phyloP scores from a whole-genome alignment of 2,329 filamentous ascomycete genomes.

The Pyrenophora graminea region DNA sequence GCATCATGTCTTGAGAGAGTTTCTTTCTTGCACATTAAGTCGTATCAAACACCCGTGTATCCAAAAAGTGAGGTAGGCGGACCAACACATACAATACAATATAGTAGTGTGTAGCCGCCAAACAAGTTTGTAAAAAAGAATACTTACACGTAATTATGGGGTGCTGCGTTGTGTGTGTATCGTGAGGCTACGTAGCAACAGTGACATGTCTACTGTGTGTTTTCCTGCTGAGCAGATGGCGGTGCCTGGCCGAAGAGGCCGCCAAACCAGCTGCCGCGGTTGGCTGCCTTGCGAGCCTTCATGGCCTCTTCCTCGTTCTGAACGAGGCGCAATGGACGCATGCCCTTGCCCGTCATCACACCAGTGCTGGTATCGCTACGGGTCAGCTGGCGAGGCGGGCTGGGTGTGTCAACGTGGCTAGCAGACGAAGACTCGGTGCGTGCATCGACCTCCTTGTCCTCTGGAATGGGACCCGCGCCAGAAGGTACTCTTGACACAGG shows the following conservation, averaged over 20 bases:
- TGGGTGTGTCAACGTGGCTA: slow-evolving; percentile 43
- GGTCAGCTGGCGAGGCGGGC: slow-evolving; percentile 63
- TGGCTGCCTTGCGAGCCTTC: slow-evolving; percentile 49
- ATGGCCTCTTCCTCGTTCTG: slow-evolving; percentile 63
- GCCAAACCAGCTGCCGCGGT: slow-evolving; percentile 53
- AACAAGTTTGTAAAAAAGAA: slow-evolving; percentile 1
- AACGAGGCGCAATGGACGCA: slow-evolving; percentile 83
- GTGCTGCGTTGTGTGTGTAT: background rate
- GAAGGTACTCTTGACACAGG: slow-evolving; percentile 48
- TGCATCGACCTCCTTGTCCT: slow-evolving; percentile 39
- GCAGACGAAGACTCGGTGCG: slow-evolving; percentile 30
- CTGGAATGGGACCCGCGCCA: slow-evolving; percentile 34
- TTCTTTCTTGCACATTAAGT: slow-evolving; percentile 11
- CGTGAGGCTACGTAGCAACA: background rate
- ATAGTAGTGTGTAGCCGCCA: too few species aligned
- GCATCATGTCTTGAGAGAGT: background rate
- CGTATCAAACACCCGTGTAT: background rate
- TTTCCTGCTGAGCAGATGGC: slow-evolving; percentile 26
- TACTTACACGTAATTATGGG: slow-evolving; percentile 9
- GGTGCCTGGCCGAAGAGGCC: slow-evolving; percentile 49
- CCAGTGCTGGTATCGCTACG: slow-evolving; percentile 41
- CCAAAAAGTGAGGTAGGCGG: too few species aligned
- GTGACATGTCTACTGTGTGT: slow-evolving; percentile 9
- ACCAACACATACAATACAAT: background rate
- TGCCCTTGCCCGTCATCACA: slow-evolving; percentile 65